phyloP scores from a whole-genome alignment of 176 grass and related monocot genomes.

The Urochloa ruziziensis region DNA sequence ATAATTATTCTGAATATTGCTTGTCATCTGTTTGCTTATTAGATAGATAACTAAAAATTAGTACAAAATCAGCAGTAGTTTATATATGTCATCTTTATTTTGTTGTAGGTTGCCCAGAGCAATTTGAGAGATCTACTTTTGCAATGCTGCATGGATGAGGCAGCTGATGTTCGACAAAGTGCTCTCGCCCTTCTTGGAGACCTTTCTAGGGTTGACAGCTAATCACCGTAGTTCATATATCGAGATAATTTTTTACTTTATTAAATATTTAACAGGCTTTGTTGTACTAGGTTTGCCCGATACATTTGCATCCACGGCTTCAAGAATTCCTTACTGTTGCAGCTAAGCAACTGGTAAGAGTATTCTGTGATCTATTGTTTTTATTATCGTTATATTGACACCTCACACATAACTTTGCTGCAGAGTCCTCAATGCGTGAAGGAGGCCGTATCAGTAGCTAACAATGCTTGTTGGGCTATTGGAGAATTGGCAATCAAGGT shows the following conservation, averaged over 20 bases:
- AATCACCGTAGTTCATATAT: constrained; percentile 10
- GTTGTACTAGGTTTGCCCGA: constrained; percentile 72
- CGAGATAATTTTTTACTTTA: background rate
- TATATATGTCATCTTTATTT: constrained; percentile 9
- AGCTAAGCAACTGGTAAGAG: constrained; percentile 84
- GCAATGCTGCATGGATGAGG: constrained; percentile 91
- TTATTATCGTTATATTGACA: background rate
- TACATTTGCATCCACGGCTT: constrained; percentile 77
- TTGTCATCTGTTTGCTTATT: background rate
- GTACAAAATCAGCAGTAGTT: constrained; percentile 16
- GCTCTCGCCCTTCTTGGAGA: constrained; percentile 92
- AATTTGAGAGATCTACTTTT: constrained; percentile 88
- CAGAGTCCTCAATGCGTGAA: constrained; percentile 73
- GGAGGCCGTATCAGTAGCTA: constrained; percentile 90
- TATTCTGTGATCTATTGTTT: constrained; percentile 5
- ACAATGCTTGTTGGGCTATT: constrained; percentile 99
- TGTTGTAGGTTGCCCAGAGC: constrained; percentile 77
- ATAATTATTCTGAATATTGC: background rate
- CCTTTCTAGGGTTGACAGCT: constrained; percentile 76
- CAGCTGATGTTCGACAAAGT: constrained; percentile 92
- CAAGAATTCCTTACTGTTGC: constrained; percentile 89
- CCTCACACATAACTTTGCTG: constrained; percentile 36
- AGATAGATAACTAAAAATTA: constrained; percentile 7
- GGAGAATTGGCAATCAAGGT: constrained; percentile 98
- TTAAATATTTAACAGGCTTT: constrained; percentile 5